phyloP scores from a whole-genome alignment of 129 eudicot species.

The Tagetes erecta region DNA sequence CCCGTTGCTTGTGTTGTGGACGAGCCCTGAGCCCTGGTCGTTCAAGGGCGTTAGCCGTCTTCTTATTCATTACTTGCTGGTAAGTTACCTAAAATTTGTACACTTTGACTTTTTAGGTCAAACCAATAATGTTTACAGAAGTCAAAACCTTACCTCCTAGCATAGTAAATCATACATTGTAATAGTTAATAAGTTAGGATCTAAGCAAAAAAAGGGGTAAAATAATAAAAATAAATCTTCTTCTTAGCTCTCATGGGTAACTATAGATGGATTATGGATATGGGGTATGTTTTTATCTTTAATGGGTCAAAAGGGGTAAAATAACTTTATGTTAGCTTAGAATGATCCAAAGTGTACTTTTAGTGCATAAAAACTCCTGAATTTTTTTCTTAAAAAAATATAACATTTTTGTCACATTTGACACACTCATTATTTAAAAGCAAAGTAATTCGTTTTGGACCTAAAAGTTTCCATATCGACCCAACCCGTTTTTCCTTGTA shows the following conservation, averaged over 20 bases:
- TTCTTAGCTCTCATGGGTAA: no score
- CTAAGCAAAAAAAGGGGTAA: no score
- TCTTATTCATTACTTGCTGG: conserved; percentile 90
- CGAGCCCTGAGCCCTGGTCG: conserved; percentile 76
- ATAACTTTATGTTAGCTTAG: no score
- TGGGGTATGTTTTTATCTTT: no score
- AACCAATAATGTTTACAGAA: background rate
- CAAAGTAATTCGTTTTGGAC: background rate
- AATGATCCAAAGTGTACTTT: no score
- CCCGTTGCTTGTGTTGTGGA: conserved; percentile 84
- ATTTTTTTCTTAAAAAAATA: no score
- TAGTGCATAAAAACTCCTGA: background rate
- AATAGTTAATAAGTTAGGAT: background rate
- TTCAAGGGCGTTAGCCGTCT: conserved; percentile 66
- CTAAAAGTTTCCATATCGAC: background rate
- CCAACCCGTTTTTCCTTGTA: background rate
- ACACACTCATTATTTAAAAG: background rate
- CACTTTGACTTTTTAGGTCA: background rate
- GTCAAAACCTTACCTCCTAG: background rate
- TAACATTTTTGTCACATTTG: background rate
- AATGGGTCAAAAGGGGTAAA: background rate
- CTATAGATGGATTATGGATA: background rate
- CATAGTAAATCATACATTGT: background rate
- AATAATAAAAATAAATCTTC: no score
- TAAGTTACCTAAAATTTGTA: conserved; percentile 23